These are phyloP conservation scores for Linum trigynum DNA, from an alignment of 345 rosid species.

Conservation along the genomic window DNA sequence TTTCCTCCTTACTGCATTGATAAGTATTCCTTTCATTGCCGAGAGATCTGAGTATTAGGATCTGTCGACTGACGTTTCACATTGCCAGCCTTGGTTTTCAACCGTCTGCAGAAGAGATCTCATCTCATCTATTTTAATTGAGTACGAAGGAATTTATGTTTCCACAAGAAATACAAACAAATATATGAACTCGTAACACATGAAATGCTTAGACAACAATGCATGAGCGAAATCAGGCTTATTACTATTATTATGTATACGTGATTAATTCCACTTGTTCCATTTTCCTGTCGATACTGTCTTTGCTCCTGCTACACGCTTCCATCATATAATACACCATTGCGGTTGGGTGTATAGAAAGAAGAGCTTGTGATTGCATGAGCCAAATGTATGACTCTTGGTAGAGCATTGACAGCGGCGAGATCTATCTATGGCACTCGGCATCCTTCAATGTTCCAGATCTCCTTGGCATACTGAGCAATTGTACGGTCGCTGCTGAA, in stretches of 20 bases:
- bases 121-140: not conserved
- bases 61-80: too few relatives aligned
- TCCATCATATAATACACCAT: not conserved
- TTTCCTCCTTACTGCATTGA: too few relatives aligned
- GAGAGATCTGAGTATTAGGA: too few relatives aligned
- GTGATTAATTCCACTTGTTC: not conserved
- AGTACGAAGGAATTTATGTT: not conserved
- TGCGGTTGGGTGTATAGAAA: not conserved
- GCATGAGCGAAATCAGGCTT: not conserved
- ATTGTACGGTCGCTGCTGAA: constrained; percentile 90
- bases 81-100: too few relatives aligned
- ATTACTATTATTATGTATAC: too few relatives aligned
- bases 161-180: not conserved
- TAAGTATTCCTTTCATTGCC: too few relatives aligned
- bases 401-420: not conserved
- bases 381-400: too few relatives aligned
- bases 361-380: not conserved
- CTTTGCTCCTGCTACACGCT: not conserved
- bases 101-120: too few relatives aligned
- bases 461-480: constrained; percentile 79
- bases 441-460: constrained; percentile 81
- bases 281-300: not conserved
- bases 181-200: not conserved
- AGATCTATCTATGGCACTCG: constrained; percentile 34
- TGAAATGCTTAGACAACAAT: not conserved